Base-by-base conservation (phyloP, 352 stramenopile genomes). In the Globisporangium takayamanum region DNA sequence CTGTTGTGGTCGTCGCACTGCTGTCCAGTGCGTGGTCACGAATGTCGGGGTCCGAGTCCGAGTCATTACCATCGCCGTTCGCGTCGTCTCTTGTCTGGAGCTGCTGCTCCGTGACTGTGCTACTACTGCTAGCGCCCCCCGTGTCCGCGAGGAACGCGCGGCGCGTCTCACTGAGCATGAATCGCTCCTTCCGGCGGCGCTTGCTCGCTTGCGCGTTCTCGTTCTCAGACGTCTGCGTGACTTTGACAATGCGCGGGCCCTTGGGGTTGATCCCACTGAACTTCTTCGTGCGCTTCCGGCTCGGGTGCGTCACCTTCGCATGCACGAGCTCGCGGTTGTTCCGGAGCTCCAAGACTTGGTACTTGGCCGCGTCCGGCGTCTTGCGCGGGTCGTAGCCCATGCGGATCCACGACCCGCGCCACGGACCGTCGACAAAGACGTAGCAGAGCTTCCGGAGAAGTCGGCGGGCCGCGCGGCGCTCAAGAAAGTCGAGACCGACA, bases 281-380 rank as follows among this genome's bases (percentile, higher is more conserved):
- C 52, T 89, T 89, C 36, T 88, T 89, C 18, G 70, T 80, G 28
- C 80, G 73, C 50, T 89, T 89, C 18, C 80, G 72, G 25, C 57
- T 84, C 33, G 77, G 69, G 59, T 88, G 80, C 22, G 77, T 89
- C 52, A 93, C 79, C 41, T 90, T 88, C 0, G 80, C 75, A 51
- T 89, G 82, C 52, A 93, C 74, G n/a, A 93, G 72, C 54, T 89
- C 79, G 15, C 81, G 79, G 51, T 88, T 92, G 50, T 89, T 89
- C 52, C 84, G 79, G 44, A 93, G 66, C 62, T 93, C 84, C 16
- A 93, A 68, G 18, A 91, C 84, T 55, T 93, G 84, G 52, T 84
- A 91, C 50, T 67, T 69, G 25, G 78, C 80, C 8, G 78, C 72
- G 26, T 79, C 71, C 7, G 62, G 66, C 0, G 63, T 64, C 44